Evolutionary conservation across 352 stramenopile genomes (phyloP), one percentile per base, ranked within the genome.

Genomic region (Pseudoperonospora humuli): DNA sequence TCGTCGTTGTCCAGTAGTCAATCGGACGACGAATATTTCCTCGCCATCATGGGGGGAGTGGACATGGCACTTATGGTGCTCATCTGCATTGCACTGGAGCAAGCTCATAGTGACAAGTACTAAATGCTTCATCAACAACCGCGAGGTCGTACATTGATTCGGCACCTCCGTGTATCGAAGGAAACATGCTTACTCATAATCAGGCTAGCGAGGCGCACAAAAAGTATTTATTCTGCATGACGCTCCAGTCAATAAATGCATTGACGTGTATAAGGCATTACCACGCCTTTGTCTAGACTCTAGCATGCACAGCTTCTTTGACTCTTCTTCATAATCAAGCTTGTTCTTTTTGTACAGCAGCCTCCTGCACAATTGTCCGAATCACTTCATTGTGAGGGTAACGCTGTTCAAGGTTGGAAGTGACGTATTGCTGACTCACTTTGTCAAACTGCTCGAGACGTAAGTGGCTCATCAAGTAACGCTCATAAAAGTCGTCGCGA

Each of bases 31-130:
- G 48, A 61, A 5, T 73, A 70, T 21, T 64, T 61, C 17, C 44
- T 73, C 25, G 55, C 51, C 32, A 53, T 73, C 19, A 58, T 57
- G 32, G 50, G 49, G 8, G 61, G 60, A 11, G 44, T 71, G 2
- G 64, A 75, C 24, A 69, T 69, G 57, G 38, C 57, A n/a, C 50
- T 75, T 15, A 64, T 71, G 28, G 47, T 75, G 31, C 53, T 75
- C 11, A 56, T 75, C 31, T 69, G 64, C 33, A 59, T 71, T 28
- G 57, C 64, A n/a, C 41, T 71, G 11, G 61, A 75, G 21, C 58
- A 63, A 32, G 54, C 58, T 15, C 28, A 64, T 7, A 47, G 13
- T 25, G 57, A 68, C 10, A 50, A 59, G 25, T 58, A 38, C 45
- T 67, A 45, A 50, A n/a, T 17, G 39, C 26, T 35, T 29, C 39